A percentile compares a stretch with the other conserved stretches of the same genome.
These are phyloP conservation scores for Xylaria sp. DNA, from an alignment of 495 filamentous ascomycete species.

Conservation along the genomic window DNA sequence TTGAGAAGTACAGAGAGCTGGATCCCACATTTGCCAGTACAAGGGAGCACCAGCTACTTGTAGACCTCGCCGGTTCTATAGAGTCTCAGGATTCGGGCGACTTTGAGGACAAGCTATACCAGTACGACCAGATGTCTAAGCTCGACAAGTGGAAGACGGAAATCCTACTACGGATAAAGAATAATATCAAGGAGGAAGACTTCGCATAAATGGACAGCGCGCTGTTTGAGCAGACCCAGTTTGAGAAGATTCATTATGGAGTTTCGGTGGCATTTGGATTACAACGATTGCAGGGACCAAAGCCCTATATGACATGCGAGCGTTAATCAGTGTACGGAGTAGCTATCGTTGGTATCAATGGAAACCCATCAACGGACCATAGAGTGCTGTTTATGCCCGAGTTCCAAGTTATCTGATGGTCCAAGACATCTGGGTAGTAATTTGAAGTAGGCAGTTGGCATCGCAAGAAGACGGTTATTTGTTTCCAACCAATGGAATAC, in stretches of 20 bases:
- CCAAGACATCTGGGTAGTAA: not conserved
- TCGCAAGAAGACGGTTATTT: not conserved
- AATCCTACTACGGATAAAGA: slow-evolving; percentile 81
- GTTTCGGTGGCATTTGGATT: slow-evolving; percentile 27
- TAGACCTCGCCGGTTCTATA: slow-evolving; percentile 73
- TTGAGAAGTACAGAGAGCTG: slow-evolving; percentile 82
- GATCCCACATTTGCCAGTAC: slow-evolving; percentile 77
- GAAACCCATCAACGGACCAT: not conserved
- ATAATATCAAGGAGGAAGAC: slow-evolving; percentile 73
- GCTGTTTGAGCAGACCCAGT: not conserved
- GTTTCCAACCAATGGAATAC: not conserved
- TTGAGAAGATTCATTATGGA: slow-evolving; percentile 26
- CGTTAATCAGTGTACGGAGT: slow-evolving; percentile 20
- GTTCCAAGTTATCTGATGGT: not conserved
- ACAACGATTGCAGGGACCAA: slow-evolving; percentile 22
- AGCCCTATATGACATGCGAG: slow-evolving; percentile 18
- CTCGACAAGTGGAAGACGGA: slow-evolving; percentile 96
- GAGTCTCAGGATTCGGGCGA: slow-evolving; percentile 76
- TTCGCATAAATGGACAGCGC: slow-evolving; percentile 45
- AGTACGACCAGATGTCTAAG: slow-evolving; percentile 87
- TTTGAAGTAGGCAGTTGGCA: not conserved
- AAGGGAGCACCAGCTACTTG: slow-evolving; percentile 79
- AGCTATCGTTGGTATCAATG: slow-evolving; percentile 6
- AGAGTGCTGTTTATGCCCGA: not conserved
- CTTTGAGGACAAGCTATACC: slow-evolving; percentile 85